These are phyloP conservation scores for Colletotrichum shisoi DNA, from an alignment of 2,329 filamentous ascomycete genomes.

Conservation along the genomic window DNA sequence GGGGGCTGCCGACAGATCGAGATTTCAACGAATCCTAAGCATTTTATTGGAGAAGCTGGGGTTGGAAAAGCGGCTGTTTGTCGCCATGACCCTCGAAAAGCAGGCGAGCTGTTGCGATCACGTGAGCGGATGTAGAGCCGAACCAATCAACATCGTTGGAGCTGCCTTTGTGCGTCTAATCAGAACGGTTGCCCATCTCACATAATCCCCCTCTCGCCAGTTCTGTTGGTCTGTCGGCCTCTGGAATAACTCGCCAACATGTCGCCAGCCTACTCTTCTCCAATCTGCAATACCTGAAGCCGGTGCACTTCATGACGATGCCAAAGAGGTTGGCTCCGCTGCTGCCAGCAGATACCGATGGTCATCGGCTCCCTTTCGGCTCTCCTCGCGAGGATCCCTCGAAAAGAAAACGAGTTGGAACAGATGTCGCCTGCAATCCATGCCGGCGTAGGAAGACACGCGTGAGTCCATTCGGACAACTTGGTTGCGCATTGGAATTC, in stretches of 20 bases:
- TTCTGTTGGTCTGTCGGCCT: not conserved
- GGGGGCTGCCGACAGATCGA: not conserved
- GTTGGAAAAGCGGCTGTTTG: not conserved
- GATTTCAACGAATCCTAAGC: not conserved
- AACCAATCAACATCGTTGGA: constrained; percentile 14
- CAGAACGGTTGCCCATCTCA: not conserved
- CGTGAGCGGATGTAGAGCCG: constrained; percentile 27
- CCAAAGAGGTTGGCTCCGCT: constrained; percentile 26
- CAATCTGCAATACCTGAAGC: not conserved
- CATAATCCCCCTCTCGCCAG: not conserved
- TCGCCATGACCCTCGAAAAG: not conserved
- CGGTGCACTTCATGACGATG: not conserved
- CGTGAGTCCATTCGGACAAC: constrained; percentile 33
- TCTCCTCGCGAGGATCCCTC: constrained; percentile 3
- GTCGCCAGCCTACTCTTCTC: too few species aligned
- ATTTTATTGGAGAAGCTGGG: constrained; percentile 1
- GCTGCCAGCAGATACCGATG: constrained; percentile 17
- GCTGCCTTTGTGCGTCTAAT: not conserved
- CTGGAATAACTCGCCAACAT: not conserved
- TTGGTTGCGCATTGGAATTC: not conserved
- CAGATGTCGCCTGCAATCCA: constrained; percentile 42
- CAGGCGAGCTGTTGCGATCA: not conserved
- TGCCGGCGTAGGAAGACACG: constrained; percentile 43
- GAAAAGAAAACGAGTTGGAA: constrained; percentile 42
- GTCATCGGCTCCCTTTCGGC: not conserved